A percentile compares a stretch with the other conserved stretches of the same genome.
These are phyloP conservation scores for Claviceps sp. DNA, from an alignment of 2,329 filamentous ascomycete species.

Conservation along the genomic window DNA sequence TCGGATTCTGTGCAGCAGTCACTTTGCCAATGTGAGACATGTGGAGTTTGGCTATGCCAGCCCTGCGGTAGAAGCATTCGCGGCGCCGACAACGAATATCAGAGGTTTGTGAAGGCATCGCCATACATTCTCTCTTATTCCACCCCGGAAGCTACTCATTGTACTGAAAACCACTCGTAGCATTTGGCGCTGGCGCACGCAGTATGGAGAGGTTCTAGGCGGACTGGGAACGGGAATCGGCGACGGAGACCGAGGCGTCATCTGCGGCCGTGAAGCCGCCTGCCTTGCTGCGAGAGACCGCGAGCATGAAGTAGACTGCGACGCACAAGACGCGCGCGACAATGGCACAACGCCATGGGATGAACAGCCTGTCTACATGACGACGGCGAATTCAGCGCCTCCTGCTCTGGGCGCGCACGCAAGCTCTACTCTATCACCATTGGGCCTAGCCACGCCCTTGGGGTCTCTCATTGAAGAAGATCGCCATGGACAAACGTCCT, in stretches of 20 bases:
- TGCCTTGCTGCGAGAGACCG: constrained; percentile 68
- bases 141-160: not conserved
- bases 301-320: constrained; percentile 75
- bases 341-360: constrained; percentile 12
- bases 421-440: constrained; percentile 7
- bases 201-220: constrained; percentile 69
- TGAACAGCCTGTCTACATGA: constrained; percentile 11
- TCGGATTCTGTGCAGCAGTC: constrained; percentile 42
- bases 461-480: constrained; percentile 18
- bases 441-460: constrained; percentile 10
- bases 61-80: constrained; percentile 65
- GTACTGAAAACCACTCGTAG: constrained; percentile 18
- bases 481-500: constrained; percentile 28
- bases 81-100: constrained; percentile 44
- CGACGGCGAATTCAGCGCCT: constrained; percentile 9
- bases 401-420: constrained; percentile 7
- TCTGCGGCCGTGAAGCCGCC: constrained; percentile 64
- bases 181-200: constrained; percentile 81
- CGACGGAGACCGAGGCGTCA: constrained; percentile 76
- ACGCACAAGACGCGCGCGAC: constrained; percentile 58
- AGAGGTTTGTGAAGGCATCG: constrained; percentile 27
- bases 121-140: not conserved
- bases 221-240: constrained; percentile 78
- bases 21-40: constrained; percentile 37
- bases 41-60: constrained; percentile 71